Percentiles rank a stretch among this genome's conserved stretches.
These are phyloP conservation scores for Ceratobasidium sp. DNA, from an alignment of 1,284 basidiomycete species.

Conservation along the genomic window DNA sequence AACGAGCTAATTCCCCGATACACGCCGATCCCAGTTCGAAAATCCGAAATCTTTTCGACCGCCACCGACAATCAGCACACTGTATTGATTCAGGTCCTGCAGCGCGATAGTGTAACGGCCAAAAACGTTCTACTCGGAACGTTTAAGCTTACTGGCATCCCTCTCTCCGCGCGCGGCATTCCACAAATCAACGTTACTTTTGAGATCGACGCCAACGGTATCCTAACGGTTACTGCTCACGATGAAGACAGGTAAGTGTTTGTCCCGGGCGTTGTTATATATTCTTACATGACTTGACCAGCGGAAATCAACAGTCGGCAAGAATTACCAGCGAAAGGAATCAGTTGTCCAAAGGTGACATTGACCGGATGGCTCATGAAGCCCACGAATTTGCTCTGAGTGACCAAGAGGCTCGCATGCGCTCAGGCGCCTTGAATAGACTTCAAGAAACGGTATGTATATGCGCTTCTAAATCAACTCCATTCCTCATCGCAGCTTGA, in stretches of 20 bases:
- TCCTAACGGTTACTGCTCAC: slow-evolving; percentile 62
- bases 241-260: slow-evolving; percentile 76
- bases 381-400: slow-evolving; percentile 91
- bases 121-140: slow-evolving; percentile 82
- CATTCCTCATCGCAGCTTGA: neutral
- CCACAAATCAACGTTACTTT: slow-evolving; percentile 68
- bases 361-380: slow-evolving; percentile 91
- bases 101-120: slow-evolving; percentile 54
- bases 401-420: slow-evolving; percentile 89
- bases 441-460: slow-evolving; percentile 75
- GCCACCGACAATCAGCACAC: slow-evolving; percentile 68
- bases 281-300: slow-evolving; percentile 52
- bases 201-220: slow-evolving; percentile 66
- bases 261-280: neutral
- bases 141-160: slow-evolving; percentile 70
- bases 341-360: slow-evolving; percentile 64
- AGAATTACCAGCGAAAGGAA: slow-evolving; percentile 62
- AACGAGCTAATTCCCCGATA: slow-evolving; percentile 72
- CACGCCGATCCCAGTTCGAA: slow-evolving; percentile 74
- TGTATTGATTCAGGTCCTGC: slow-evolving; percentile 82
- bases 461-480: neutral
- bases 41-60: slow-evolving; percentile 74
- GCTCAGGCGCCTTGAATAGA: slow-evolving; percentile 87
- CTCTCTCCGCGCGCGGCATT: slow-evolving; percentile 80
- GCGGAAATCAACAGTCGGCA: slow-evolving; percentile 76